phyloP scores from a whole-genome alignment of 768 basidiomycete species.

The Daedaleopsis sinensis region DNA sequence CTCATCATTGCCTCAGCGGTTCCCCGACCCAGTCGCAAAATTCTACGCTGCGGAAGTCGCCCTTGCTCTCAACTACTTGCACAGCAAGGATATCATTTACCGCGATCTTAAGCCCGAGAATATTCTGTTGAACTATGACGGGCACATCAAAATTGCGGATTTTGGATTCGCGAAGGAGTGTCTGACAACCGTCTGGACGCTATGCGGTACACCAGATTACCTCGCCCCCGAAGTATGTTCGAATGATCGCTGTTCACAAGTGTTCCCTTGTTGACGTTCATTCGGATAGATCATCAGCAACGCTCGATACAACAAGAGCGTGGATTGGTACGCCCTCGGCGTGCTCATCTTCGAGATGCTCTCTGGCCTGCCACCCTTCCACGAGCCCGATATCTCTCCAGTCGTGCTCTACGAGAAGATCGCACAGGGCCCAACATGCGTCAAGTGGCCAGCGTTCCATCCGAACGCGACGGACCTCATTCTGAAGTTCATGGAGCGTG shows the following conservation, averaged over 20 bases:
- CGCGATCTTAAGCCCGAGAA: slow-evolving; percentile 99
- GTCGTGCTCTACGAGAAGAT: slow-evolving; percentile 93
- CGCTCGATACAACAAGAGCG: slow-evolving; percentile 91
- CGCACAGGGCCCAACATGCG: slow-evolving; percentile 66
- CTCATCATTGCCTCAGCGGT: slow-evolving; percentile 57
- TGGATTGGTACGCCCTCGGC: slow-evolving; percentile 98
- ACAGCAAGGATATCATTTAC: slow-evolving; percentile 88
- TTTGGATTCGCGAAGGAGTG: slow-evolving; percentile 96
- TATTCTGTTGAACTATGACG: slow-evolving; percentile 89
- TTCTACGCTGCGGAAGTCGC: slow-evolving; percentile 98
- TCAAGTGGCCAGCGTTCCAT: slow-evolving; percentile 83
- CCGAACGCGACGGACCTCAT: slow-evolving; percentile 86
- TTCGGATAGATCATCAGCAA: slow-evolving; percentile 67
- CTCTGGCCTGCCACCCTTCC: slow-evolving; percentile 93
- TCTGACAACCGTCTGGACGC: slow-evolving; percentile 87
- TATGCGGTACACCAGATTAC: slow-evolving; percentile 96
- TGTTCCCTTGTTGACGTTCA: neutral
- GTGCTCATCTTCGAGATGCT: slow-evolving; percentile 99
- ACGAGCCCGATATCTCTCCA: slow-evolving; percentile 83
- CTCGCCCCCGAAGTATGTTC: slow-evolving; percentile 84
- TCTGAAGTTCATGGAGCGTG: slow-evolving; percentile 84
- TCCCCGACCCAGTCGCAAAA: slow-evolving; percentile 96
- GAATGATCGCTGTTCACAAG: neutral
- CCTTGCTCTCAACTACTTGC: slow-evolving; percentile 89
- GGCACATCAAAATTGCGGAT: slow-evolving; percentile 96